Evolutionary conservation across 2,329 filamentous ascomycete species (phyloP), one percentile per base, ranked within the genome.

Genomic region (Pseudogymnoascus sp.): DNA sequence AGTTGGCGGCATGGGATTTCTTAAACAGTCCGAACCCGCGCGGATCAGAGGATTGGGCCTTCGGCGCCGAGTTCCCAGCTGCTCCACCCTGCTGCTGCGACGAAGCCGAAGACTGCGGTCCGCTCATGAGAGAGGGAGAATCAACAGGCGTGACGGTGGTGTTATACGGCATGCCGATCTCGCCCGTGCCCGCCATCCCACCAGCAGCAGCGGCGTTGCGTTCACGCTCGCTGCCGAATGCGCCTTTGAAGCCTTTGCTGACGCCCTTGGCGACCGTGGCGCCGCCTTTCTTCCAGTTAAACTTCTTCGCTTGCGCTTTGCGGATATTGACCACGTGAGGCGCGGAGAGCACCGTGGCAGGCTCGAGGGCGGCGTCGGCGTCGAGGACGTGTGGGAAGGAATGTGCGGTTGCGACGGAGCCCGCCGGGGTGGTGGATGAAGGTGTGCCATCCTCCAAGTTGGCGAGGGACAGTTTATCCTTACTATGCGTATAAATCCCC

Each of bases 201-300:
- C 60, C 65, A 7, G 69, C 69, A n/a, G 68, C 64, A 31, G 25
- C 55, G 72, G 70, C 70, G 75, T 84, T 72, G 4, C 76, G 81
- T 72, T 81, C 83, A 21, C 48, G 27, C 79, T 82, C 86, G 61
- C 87, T 88, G 59, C 87, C 88, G 64, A 97, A 95, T 5, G 92
- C 92, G 61, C 92, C 90, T 75, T 96, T 96, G 74, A 97, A 86
- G 60, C 92, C 92, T 78, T 97, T 97, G 64, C 89, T 89, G 60
- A 97, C 89, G 71, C 92, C 93, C 75, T 97, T 96, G 29, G 92
- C 92, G 69, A 97, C 87, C 62, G 90, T 92, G 76, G 96, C 93
- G 39, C 90, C 90, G 39, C 92, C 92, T 79, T 95, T 96, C 82
- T 97, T 96, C 92, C 94, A 97, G 77, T 96, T 96, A 77, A 97